Evolutionary conservation across 2,329 filamentous ascomycete genomes (phyloP).

Genomic region (Cladophialophora psammophila): DNA sequence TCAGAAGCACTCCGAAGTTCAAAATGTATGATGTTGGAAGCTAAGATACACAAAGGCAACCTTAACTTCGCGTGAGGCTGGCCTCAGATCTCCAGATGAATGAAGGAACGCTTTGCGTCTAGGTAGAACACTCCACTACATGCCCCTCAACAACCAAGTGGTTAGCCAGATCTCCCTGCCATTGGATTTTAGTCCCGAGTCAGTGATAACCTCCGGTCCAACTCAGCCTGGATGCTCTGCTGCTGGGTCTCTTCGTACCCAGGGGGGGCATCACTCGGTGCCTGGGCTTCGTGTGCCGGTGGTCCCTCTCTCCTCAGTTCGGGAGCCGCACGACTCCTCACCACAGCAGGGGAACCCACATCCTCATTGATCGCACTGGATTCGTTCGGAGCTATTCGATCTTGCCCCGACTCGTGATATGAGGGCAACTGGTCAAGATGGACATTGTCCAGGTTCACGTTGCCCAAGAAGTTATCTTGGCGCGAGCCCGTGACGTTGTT

Average conservation of each 20-base stretch:
- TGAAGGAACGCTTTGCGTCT: not conserved
- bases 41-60: not conserved
- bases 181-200: constrained; percentile 16
- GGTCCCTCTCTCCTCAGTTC: constrained; percentile 14
- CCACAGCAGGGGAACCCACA: constrained; percentile 26
- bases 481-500: constrained; percentile 55
- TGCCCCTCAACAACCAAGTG: not conserved
- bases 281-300: constrained; percentile 42
- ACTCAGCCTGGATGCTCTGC: constrained; percentile 75
- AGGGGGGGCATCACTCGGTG: constrained; percentile 79
- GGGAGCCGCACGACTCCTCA: constrained; percentile 10
- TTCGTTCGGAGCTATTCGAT: constrained; percentile 44
- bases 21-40: not conserved
- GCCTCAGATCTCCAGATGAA: not conserved
- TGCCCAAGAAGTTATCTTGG: constrained; percentile 49
- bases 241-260: constrained; percentile 92
- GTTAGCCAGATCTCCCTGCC: not conserved
- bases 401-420: constrained; percentile 71
- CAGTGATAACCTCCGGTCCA: constrained; percentile 63
- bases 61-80: not conserved
- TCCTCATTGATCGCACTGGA: constrained; percentile 31
- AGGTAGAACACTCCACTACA: not conserved
- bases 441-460: constrained; percentile 68
- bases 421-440: constrained; percentile 87
- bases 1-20: not conserved